These are phyloP conservation scores for Scedosporium boydii DNA, from an alignment of 2,329 filamentous ascomycete species.

Conservation along the genomic window DNA sequence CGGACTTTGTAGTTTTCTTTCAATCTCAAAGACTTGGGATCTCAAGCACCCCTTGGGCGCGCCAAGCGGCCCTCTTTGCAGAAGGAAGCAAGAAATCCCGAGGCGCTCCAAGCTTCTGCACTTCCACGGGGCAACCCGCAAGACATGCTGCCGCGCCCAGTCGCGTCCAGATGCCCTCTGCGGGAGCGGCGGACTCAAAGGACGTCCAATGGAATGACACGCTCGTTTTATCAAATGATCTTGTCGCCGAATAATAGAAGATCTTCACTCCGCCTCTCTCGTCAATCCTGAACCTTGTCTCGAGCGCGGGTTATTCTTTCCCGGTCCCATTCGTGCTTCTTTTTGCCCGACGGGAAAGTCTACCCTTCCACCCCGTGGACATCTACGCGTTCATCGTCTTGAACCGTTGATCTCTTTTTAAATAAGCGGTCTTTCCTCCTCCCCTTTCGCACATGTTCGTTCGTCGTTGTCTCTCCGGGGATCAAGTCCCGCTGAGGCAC, in stretches of 20 bases:
- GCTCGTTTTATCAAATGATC: neutral
- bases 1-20: neutral
- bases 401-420: neutral
- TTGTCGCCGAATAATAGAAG: neutral
- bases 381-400: neutral
- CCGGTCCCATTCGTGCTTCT: neutral
- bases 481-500: neutral
- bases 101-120: neutral
- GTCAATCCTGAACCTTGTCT: slow-evolving; percentile 1
- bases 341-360: neutral
- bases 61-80: neutral
- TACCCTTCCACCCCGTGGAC: neutral
- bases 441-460: neutral
- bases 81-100: neutral
- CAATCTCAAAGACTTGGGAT: neutral
- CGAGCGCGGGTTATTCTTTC: neutral
- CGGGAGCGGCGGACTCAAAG: neutral
- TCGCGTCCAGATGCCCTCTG: neutral
- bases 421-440: neutral
- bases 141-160: neutral
- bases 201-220: neutral
- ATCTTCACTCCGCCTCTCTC: neutral
- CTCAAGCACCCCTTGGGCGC: neutral
- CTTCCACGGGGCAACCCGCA: neutral
- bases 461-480: neutral